Conservation (phyloP, 148 eudicot genomes). For the Rhododendron vialii region DNA sequence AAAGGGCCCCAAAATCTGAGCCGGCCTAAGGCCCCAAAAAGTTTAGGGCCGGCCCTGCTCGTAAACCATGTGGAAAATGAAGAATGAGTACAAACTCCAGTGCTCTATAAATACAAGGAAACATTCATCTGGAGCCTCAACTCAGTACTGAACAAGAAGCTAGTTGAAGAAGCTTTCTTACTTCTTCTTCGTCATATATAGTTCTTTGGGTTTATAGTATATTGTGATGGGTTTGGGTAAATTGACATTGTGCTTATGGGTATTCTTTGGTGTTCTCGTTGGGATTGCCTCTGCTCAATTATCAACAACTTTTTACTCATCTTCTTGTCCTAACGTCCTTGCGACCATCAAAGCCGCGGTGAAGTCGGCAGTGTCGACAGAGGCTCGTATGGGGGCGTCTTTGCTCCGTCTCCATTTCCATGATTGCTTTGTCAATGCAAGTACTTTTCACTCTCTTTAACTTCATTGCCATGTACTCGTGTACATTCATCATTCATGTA, state of each 20-base stretch:
- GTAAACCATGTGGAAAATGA: too few relatives aligned
- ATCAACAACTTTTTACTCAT: neutral
- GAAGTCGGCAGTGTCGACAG: conserved; percentile 31
- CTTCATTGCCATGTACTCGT: neutral
- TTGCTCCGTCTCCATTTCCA: conserved; percentile 1
- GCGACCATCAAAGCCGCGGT: conserved; percentile 45
- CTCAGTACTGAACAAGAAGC: neutral
- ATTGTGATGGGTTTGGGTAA: neutral
- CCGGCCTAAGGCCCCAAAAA: too few relatives aligned
- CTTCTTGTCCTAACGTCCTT: conserved; percentile 38
- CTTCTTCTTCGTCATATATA: neutral
- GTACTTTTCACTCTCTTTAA: neutral
- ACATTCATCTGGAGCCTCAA: neutral
- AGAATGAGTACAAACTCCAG: neutral
- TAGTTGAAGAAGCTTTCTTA: neutral
- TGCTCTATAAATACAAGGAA: neutral
- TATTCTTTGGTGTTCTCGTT: neutral
- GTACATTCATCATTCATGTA: too few relatives aligned
- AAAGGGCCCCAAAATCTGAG: too few relatives aligned
- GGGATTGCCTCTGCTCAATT: neutral
- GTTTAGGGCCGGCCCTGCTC: too few relatives aligned
- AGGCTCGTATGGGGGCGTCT: conserved; percentile 55
- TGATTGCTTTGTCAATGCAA: conserved; percentile 42
- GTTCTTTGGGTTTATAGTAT: neutral
- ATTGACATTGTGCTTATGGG: neutral